phyloP scores from a whole-genome alignment of 2,329 filamentous ascomycete genomes.

The Cercospora beticola region DNA sequence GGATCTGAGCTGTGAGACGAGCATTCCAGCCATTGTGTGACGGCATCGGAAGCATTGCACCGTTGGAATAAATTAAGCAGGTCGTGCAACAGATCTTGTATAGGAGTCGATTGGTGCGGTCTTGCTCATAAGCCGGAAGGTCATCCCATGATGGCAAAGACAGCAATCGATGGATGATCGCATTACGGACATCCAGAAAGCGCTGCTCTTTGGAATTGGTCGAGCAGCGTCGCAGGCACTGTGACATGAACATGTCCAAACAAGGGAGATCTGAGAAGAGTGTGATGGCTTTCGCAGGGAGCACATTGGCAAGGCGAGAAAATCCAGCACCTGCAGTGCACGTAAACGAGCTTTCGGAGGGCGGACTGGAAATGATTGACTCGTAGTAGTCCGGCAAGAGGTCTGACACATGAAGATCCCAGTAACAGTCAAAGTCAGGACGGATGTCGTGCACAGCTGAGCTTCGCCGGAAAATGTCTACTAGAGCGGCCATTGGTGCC shows the following conservation, averaged over 20 bases:
- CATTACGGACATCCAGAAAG: neutral
- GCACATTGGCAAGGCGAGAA: neutral
- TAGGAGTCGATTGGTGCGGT: neutral
- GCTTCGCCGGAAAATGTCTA: neutral
- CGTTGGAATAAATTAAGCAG: neutral
- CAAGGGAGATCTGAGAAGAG: neutral
- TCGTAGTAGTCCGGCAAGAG: neutral
- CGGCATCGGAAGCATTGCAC: neutral
- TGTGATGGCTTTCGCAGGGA: neutral
- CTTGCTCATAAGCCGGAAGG: neutral
- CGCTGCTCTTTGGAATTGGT: neutral
- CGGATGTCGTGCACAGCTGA: neutral
- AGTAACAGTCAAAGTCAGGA: neutral
- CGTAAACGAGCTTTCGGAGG: neutral
- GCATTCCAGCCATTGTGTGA: neutral
- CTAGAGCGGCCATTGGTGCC: neutral
- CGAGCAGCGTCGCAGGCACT: neutral
- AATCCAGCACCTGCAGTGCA: neutral
- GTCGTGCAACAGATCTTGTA: neutral
- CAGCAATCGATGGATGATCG: neutral
- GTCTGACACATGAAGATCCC: neutral
- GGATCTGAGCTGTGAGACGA: neutral
- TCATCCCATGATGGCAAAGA: neutral
- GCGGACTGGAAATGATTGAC: neutral
- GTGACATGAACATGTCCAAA: neutral